These are phyloP conservation scores for Waltergamsia citrina DNA, from an alignment of 2,329 filamentous ascomycete species.

Conservation along the genomic window DNA sequence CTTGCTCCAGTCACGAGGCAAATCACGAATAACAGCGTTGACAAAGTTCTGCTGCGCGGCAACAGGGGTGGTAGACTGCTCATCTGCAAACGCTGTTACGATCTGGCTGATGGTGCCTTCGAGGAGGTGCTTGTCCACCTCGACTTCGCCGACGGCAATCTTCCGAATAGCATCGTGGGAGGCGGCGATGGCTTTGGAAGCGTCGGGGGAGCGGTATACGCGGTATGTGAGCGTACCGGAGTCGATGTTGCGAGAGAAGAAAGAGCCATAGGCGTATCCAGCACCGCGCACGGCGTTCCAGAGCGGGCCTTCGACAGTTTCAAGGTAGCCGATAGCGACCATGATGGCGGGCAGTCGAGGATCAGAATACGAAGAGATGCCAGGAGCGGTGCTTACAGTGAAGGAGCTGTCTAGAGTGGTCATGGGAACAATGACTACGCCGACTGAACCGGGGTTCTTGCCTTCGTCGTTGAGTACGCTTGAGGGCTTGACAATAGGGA, in stretches of 20 bases:
- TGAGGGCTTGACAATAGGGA: conserved; percentile 64
- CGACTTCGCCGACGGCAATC: conserved; percentile 60
- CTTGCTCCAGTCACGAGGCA: conserved; percentile 70
- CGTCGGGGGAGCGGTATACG: conserved; percentile 85
- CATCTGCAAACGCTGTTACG: conserved; percentile 77
- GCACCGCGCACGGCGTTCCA: conserved; percentile 91
- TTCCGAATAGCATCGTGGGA: conserved; percentile 66
- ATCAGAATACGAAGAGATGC: conserved; percentile 66
- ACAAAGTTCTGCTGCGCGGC: conserved; percentile 81
- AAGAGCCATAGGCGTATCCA: conserved; percentile 83
- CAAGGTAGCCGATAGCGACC: conserved; percentile 84
- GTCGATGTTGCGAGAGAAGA: conserved; percentile 69
- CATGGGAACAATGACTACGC: conserved; percentile 78
- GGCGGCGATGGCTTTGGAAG: conserved; percentile 74
- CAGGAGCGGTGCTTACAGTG: conserved; percentile 64
- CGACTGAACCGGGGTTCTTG: conserved; percentile 61
- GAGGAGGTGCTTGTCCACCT: conserved; percentile 72
- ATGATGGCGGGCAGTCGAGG: conserved; percentile 73
- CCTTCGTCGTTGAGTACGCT: conserved; percentile 67
- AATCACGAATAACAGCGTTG: conserved; percentile 65
- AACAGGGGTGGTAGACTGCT: conserved; percentile 74
- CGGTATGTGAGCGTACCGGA: conserved; percentile 74
- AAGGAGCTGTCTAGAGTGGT: conserved; percentile 88
- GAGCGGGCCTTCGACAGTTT: conserved; percentile 86
- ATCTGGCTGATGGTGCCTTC: conserved; percentile 88